Base-by-base conservation (phyloP, 345 rosid genomes). In the Mercurialis annua region DNA sequence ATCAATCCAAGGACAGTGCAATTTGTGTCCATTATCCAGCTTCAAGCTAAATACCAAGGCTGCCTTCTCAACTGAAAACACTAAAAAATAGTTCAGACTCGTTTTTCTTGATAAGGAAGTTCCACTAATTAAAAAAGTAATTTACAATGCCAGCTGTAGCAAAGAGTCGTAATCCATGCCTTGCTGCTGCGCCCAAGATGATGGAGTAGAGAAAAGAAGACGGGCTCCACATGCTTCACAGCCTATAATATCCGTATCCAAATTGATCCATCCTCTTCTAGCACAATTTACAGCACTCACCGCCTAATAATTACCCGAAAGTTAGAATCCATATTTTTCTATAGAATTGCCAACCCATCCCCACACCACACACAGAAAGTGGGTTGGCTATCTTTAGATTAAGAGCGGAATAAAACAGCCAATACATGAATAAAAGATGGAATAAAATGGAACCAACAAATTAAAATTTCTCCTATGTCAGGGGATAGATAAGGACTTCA, bases 211-310 rank as follows among this genome's bases (percentile, higher is more conserved):
- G 64, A 94, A 87, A 33, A 81, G 86, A 59, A 91, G 80, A 66
- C 87, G 96, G 15, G 90, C 89, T 78, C 92, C 96, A 75, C 99
- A 91, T 60, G 90, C 83, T 83, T 91, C 97, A 75, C 99, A 91
- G 46, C 93, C 82, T 68, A 94, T 81, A 62, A 72, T 79, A 82
- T 94, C 99, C 66, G 76, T 71, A 42, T 91, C 93, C 59, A 83
- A 81, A 77, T 91, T 94, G 75, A 88, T 78, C 99, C 99, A 94
- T 58, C 98, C 97, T 81, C 89, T 89, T 74, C 86, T 83, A 11
- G 98, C 96, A 60, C 99, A 94, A 76, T 91, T 89, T 68, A 86
- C 87, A 77, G 98, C 97, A 74, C 82, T 82, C n/a, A 88, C 86
- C 27, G 76, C 97, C 99, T 92, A 76, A 75, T 68, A 68, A 48